phyloP scores from a whole-genome alignment of 2,329 filamentous ascomycete species.

The Conoideocrella luteorostrata region DNA sequence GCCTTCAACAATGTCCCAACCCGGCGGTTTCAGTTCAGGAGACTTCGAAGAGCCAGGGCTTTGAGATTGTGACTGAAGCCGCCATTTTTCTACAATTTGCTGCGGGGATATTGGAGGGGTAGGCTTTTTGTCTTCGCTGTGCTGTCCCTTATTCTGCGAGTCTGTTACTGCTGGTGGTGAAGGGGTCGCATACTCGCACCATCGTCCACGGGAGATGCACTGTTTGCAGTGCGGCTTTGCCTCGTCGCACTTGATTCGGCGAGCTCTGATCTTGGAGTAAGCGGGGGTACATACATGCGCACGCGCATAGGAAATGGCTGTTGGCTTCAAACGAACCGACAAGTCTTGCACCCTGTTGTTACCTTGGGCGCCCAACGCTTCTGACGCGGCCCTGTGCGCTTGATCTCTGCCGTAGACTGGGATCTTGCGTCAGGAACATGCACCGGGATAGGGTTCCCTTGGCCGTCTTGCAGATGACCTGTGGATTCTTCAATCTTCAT shows the following conservation, averaged over 20 bases:
- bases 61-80: neutral
- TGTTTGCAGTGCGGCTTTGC: constrained; percentile 6
- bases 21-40: constrained; percentile 2
- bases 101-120: neutral
- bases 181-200: constrained; percentile 4
- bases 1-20: constrained; percentile 6
- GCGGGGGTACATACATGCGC: too few relatives aligned
- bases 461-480: neutral
- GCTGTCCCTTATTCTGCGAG: neutral
- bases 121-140: neutral
- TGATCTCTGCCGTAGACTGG: neutral
- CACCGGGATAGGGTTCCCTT: neutral
- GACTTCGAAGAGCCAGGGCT: neutral
- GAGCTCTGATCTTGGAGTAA: too few relatives aligned
- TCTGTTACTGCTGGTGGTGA: neutral
- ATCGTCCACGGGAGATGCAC: constrained; percentile 5
- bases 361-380: constrained; percentile 8
- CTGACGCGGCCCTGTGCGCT: constrained; percentile 1
- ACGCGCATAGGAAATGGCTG: neutral
- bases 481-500: constrained; percentile 2
- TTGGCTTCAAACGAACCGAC: constrained; percentile 5
- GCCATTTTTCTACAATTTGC: neutral
- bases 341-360: constrained; percentile 8
- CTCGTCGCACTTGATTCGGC: constrained; percentile 7
- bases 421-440: neutral